A percentile compares a stretch with the other conserved stretches of the same genome.
Evolutionary conservation across 768 basidiomycete genomes (phyloP).

Genomic region (Pluteus cervinus): DNA sequence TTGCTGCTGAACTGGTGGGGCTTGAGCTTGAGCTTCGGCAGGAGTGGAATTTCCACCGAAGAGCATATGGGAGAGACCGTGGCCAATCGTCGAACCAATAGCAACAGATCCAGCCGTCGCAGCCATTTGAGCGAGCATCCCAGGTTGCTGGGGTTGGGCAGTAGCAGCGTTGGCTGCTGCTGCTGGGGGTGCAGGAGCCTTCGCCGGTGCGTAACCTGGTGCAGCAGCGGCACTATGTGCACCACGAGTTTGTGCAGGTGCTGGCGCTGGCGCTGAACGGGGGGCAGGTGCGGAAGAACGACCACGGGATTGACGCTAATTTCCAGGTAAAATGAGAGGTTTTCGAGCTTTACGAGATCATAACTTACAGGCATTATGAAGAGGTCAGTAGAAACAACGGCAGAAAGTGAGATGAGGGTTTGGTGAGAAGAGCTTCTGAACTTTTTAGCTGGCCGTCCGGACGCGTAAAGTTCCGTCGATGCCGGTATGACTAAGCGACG

Average conservation of each 20-base stretch:
- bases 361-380: conserved; percentile 34
- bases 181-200: conserved; percentile 37
- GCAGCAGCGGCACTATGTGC: conserved; percentile 49
- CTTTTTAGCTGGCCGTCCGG: conserved; percentile 16
- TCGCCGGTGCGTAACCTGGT: conserved; percentile 35
- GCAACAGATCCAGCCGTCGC: conserved; percentile 90
- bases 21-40: conserved; percentile 40
- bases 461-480: no score
- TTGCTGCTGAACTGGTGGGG: conserved; percentile 43
- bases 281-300: conserved; percentile 51
- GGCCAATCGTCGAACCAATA: conserved; percentile 81
- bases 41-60: conserved; percentile 63
- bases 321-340: conserved; percentile 3
- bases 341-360: conserved; percentile 3
- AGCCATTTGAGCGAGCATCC: conserved; percentile 80
- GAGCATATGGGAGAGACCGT: conserved; percentile 86
- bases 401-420: conserved; percentile 17
- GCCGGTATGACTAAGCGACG: conserved; percentile 21
- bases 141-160: conserved; percentile 49
- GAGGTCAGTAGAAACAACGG: conserved; percentile 6
- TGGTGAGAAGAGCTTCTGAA: conserved; percentile 21
- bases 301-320: conserved; percentile 81
- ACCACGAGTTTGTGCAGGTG: conserved; percentile 38
- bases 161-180: conserved; percentile 33
- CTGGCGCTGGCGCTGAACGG: conserved; percentile 30